Evolutionary conservation across 2,329 filamentous ascomycete species (phyloP).

Genomic region (Rhytidhysteron rufulum): DNA sequence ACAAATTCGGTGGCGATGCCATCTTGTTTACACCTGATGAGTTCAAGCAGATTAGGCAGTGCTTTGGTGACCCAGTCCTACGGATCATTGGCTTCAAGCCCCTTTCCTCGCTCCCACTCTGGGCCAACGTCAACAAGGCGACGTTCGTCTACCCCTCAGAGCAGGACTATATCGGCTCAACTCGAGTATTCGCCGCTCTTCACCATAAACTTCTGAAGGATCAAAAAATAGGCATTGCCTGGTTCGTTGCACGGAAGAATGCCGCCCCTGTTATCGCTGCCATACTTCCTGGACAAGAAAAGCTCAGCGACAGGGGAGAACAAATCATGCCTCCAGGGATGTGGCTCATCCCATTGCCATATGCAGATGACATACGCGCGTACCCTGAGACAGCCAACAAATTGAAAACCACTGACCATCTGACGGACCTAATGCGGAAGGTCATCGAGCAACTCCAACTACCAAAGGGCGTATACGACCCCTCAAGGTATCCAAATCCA

Average conservation of each 20-base stretch:
- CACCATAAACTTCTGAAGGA: conserved; percentile 80
- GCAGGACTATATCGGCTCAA: conserved; percentile 83
- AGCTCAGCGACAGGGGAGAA: conserved; percentile 59
- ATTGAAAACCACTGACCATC: conserved; percentile 53
- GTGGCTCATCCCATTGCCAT: conserved; percentile 86
- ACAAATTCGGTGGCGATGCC: conserved; percentile 91
- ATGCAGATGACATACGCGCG: conserved; percentile 80
- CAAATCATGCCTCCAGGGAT: conserved; percentile 76
- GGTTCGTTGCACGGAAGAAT: conserved; percentile 82
- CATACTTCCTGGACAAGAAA: conserved; percentile 70
- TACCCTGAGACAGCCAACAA: conserved; percentile 58
- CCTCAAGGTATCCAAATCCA: conserved; percentile 84
- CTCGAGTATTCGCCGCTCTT: conserved; percentile 84
- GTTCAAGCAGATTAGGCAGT: conserved; percentile 66
- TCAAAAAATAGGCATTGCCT: conserved; percentile 79
- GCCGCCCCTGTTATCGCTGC: conserved; percentile 76
- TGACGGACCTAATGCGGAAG: conserved; percentile 77
- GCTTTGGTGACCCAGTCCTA: conserved; percentile 76
- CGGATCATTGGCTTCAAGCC: conserved; percentile 94
- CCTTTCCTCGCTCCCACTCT: conserved; percentile 67
- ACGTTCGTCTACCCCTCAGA: conserved; percentile 94
- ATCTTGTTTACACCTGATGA: conserved; percentile 84
- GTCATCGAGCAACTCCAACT: conserved; percentile 84
- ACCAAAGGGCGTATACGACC: conserved; percentile 80
- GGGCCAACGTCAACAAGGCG: conserved; percentile 82